Conservation (phyloP, 257 asterid species). For the Petrea volubilis region DNA sequence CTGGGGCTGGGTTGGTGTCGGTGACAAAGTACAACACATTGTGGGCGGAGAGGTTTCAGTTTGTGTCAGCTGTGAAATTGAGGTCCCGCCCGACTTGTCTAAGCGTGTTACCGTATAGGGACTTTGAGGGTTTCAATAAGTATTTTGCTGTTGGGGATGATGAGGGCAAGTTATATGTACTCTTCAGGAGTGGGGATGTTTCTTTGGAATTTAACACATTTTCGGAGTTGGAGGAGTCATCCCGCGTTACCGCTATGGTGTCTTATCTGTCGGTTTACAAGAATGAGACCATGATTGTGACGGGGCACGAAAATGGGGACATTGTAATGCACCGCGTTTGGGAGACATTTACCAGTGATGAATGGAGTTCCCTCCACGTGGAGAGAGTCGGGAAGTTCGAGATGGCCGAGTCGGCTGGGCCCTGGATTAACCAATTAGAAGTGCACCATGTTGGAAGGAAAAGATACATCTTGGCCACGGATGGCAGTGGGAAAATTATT, state of each 20-base stretch:
- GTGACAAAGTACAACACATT: conserved; percentile 70
- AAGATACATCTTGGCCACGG: conserved; percentile 64
- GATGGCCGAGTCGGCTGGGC: conserved; percentile 39
- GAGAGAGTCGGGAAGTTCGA: conserved; percentile 56
- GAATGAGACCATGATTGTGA: conserved; percentile 77
- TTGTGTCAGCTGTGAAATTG: conserved; percentile 84
- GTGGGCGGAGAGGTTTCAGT: conserved; percentile 93
- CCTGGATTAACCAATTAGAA: conserved; percentile 52
- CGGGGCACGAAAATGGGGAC: conserved; percentile 77
- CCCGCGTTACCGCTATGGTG: conserved; percentile 53
- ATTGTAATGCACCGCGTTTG: conserved; percentile 74
- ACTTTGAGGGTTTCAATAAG: conserved; percentile 76
- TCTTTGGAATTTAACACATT: conserved; percentile 53
- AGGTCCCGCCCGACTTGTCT: conserved; percentile 67
- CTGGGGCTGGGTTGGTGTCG: conserved; percentile 35
- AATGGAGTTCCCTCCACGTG: conserved; percentile 51
- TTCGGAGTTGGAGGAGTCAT: conserved; percentile 27
- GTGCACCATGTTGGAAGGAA: conserved; percentile 88
- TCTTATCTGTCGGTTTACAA: conserved; percentile 70
- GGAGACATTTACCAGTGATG: conserved; percentile 72
- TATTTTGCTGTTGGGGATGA: conserved; percentile 85
- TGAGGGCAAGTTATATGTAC: conserved; percentile 58
- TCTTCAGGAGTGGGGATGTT: conserved; percentile 73
- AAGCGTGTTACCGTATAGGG: conserved; percentile 68
- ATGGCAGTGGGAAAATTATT: conserved; percentile 53